Percentiles rank a stretch among this genome's conserved stretches.
Conservation (phyloP, 225 moss, liverwort and hornwort genomes). For the Climacium dendroides region DNA sequence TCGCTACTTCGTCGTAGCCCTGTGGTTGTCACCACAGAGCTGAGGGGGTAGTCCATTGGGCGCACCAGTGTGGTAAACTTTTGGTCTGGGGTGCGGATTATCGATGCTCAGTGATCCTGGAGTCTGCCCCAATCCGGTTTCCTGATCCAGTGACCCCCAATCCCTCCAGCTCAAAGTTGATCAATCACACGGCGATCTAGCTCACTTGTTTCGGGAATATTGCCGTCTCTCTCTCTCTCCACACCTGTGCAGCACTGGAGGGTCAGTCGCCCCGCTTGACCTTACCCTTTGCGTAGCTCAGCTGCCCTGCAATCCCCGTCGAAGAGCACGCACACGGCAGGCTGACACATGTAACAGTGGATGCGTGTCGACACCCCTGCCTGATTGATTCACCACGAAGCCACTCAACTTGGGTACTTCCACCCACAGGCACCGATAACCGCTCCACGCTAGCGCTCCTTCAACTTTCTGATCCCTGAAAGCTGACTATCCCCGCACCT, state of each 20-base stretch:
- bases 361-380: background rate
- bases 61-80: background rate
- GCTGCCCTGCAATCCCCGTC: conserved; percentile 51
- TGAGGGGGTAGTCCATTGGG: conserved; percentile 70
- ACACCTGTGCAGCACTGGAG: background rate
- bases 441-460: background rate
- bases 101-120: background rate
- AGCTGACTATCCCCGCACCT: background rate
- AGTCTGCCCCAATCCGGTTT: background rate
- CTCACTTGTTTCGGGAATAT: background rate
- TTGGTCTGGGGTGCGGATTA: background rate
- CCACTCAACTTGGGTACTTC: background rate
- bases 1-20: conserved; percentile 37
- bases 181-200: background rate
- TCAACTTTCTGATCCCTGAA: background rate
- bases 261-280: background rate
- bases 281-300: conserved; percentile 25
- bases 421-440: background rate
- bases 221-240: background rate
- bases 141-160: conserved; percentile 1
- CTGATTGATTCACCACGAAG: conserved; percentile 1
- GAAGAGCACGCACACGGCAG: conserved; percentile 11
- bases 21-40: conserved; percentile 81
- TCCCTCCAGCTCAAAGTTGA: background rate
- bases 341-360: conserved; percentile 18